These are phyloP conservation scores for Claviceps pazoutovae DNA, from an alignment of 2,329 filamentous ascomycete species.

Conservation along the genomic window DNA sequence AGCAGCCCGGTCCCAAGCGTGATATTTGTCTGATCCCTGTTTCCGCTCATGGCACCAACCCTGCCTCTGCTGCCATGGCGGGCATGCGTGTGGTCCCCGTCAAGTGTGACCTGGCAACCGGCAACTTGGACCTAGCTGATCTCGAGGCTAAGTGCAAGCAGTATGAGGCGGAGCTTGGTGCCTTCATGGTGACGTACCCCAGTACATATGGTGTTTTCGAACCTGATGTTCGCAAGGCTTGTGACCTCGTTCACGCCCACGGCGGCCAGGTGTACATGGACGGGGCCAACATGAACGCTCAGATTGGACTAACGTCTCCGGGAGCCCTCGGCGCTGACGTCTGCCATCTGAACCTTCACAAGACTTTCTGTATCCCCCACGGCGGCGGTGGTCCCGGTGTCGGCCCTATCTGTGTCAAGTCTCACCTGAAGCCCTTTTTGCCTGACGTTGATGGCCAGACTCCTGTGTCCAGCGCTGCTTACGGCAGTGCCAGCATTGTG, in stretches of 20 bases:
- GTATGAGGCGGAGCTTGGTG: constrained; percentile 70
- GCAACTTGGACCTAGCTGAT: constrained; percentile 79
- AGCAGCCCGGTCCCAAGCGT: constrained; percentile 53
- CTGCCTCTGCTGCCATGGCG: constrained; percentile 87
- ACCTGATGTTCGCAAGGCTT: constrained; percentile 73
- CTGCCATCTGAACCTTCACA: constrained; percentile 94
- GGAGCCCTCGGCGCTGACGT: constrained; percentile 93
- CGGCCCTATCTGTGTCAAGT: constrained; percentile 82
- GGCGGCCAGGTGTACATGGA: constrained; percentile 98
- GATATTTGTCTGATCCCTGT: constrained; percentile 92
- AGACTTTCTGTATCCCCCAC: constrained; percentile 97
- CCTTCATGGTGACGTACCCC: constrained; percentile 95
- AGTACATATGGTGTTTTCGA: constrained; percentile 94
- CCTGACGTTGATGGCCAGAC: constrained; percentile 22
- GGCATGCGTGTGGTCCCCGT: constrained; percentile 88
- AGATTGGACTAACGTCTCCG: constrained; percentile 88
- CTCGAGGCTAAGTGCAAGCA: constrained; percentile 80
- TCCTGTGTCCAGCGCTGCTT: constrained; percentile 68
- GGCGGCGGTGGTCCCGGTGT: constrained; percentile 89
- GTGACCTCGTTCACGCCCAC: constrained; percentile 70
- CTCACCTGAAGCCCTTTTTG: constrained; percentile 63
- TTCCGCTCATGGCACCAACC: constrained; percentile 91
- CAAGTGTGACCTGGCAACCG: constrained; percentile 77
- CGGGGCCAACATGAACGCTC: constrained; percentile 95
- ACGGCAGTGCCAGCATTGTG: constrained; percentile 80